These are phyloP conservation scores for Neonectria magnoliae DNA, from an alignment of 2,329 filamentous ascomycete genomes.

Conservation along the genomic window DNA sequence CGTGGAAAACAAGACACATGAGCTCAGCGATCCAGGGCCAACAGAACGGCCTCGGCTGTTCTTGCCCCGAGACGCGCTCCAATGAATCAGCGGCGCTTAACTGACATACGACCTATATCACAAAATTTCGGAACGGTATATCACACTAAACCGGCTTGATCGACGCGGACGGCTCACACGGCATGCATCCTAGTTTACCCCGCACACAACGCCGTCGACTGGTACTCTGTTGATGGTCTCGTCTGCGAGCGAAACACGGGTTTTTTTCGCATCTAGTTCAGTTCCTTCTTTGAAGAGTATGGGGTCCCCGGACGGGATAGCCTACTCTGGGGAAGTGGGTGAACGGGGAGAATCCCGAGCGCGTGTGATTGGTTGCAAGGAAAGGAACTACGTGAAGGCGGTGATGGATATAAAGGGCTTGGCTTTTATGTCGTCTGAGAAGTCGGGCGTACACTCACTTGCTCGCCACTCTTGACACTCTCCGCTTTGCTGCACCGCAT, in stretches of 20 bases:
- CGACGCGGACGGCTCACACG: not conserved
- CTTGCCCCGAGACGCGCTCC: conserved; percentile 10
- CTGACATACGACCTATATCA: not conserved
- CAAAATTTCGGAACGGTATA: not conserved
- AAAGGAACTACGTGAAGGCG: not conserved
- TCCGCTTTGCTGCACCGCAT: not conserved
- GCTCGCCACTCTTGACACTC: not conserved
- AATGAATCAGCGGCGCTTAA: conserved; percentile 17
- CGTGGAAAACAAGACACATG: not conserved
- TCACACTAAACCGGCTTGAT: not conserved
- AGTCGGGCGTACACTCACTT: not conserved
- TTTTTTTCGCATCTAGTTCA: not conserved
- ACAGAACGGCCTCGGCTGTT: conserved; percentile 5
- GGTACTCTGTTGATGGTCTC: not conserved
- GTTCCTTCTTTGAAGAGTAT: not conserved
- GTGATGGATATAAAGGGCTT: not conserved
- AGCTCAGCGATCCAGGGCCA: not conserved
- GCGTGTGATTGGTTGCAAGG: not conserved
- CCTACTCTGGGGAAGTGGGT: not conserved
- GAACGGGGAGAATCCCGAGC: not conserved
- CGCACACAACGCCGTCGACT: not conserved
- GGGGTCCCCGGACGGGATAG: not conserved
- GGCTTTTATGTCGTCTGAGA: not conserved
- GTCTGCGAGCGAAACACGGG: not conserved
- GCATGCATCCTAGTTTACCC: not conserved